phyloP scores from a whole-genome alignment of 2,329 filamentous ascomycete species.

The Cadophora sp. region DNA sequence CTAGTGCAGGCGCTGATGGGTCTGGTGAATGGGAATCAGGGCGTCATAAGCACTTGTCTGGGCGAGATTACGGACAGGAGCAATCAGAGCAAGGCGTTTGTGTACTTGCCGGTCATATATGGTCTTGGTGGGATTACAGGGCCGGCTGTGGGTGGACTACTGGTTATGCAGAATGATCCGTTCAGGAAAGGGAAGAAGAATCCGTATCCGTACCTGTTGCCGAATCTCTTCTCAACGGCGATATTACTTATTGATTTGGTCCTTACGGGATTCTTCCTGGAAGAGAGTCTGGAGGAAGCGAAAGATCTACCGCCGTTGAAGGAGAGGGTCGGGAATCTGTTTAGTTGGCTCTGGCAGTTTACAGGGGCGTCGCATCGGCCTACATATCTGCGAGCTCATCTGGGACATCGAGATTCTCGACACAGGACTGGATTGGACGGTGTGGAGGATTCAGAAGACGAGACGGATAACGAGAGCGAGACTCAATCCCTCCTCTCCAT shows the following conservation, averaged over 20 bases:
- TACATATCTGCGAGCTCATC: conserved; percentile 57
- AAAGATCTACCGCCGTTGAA: conserved; percentile 65
- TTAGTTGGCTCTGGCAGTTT: conserved; percentile 75
- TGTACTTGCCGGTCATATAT: conserved; percentile 95
- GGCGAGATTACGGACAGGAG: conserved; percentile 95
- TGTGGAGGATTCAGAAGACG: conserved; percentile 51
- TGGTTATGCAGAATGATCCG: conserved; percentile 66
- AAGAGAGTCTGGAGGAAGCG: conserved; percentile 81
- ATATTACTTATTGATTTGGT: conserved; percentile 77
- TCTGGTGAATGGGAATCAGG: conserved; percentile 91
- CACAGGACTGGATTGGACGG: conserved; percentile 40
- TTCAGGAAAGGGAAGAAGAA: conserved; percentile 58
- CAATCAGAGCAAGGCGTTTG: conserved; percentile 93
- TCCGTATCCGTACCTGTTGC: conserved; percentile 81
- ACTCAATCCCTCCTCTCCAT: conserved; percentile 40
- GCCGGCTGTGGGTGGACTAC: conserved; percentile 84
- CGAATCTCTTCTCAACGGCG: conserved; percentile 79
- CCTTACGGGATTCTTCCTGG: conserved; percentile 79
- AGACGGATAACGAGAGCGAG: conserved; percentile 39
- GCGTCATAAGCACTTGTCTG: conserved; percentile 89
- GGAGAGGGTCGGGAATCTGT: conserved; percentile 63
- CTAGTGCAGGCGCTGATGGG: conserved; percentile 91
- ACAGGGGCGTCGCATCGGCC: conserved; percentile 61
- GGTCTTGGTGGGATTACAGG: conserved; percentile 93
- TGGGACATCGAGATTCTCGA: conserved; percentile 40